Percentiles rank a stretch among this genome's conserved stretches.
Evolutionary conservation across 1,139 yeast species (phyloP).

Genomic region (Trichomonascaceae sp.): DNA sequence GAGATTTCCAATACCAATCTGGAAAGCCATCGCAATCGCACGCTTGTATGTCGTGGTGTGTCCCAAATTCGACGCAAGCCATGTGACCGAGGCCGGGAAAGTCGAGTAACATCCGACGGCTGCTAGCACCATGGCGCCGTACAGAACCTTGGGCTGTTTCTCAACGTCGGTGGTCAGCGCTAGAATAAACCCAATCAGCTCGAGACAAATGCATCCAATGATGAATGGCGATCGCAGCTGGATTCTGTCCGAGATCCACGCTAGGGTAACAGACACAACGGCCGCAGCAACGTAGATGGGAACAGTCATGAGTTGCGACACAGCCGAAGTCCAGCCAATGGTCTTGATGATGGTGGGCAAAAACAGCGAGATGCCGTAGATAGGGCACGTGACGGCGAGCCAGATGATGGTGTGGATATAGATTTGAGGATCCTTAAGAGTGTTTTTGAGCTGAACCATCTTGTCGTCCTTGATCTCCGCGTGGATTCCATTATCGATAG

Average conservation of each 20-base stretch:
- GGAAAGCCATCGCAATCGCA: constrained; percentile 30
- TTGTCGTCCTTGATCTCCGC: constrained; percentile 4
- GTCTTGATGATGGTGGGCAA: constrained; percentile 23
- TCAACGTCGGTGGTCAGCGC: constrained; percentile 12
- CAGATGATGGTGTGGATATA: constrained; percentile 13
- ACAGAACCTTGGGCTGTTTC: constrained; percentile 11
- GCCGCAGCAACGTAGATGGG: constrained; percentile 29
- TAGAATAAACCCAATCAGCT: constrained; percentile 25
- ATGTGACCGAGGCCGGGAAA: constrained; percentile 28
- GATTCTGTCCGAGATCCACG: constrained; percentile 22
- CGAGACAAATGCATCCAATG: constrained; percentile 17
- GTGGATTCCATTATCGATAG: constrained; percentile 4
- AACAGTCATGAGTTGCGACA: constrained; percentile 20
- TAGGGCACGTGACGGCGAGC: constrained; percentile 11
- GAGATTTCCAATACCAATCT: constrained; percentile 30
- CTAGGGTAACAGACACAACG: constrained; percentile 20
- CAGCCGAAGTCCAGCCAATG: constrained; percentile 19
- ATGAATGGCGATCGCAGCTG: constrained; percentile 27
- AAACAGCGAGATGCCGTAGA: constrained; percentile 18
- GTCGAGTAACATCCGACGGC: constrained; percentile 27
- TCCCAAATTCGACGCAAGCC: constrained; percentile 29
- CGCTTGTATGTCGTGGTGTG: constrained; percentile 24
- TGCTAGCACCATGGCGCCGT: constrained; percentile 27
- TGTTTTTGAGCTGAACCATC: constrained; percentile 17
- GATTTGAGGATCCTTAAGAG: constrained; percentile 22